Evolutionary conservation across 2,329 filamentous ascomycete genomes (phyloP), one percentile per base, ranked within the genome.

Genomic region (Neofusicoccum sp.): DNA sequence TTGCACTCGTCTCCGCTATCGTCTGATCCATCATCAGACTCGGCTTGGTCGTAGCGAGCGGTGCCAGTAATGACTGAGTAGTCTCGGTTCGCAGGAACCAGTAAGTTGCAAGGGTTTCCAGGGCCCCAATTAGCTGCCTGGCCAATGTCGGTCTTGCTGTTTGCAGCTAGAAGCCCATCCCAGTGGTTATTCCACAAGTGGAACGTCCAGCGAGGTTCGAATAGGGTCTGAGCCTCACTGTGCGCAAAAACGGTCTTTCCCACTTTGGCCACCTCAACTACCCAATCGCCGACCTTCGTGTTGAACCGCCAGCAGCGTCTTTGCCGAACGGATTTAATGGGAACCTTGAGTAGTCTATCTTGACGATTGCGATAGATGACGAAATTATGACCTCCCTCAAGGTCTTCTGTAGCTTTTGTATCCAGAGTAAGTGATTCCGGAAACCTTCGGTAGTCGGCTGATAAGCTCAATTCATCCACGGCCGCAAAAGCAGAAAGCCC

Each of bases 271-370:
- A 48, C 43, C 14, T 61, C 59, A 3, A 43, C 34, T 4, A 31
- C 33, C 59, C 59, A 61, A 6, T 57, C 49, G 9, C 41, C 49
- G 1, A n/a, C 40, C 12, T 26, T n/a, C 2, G 58, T 54, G 16
- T 61, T 45, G n/a, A 61, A 49, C 3, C 49, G 41, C 59, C 59
- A 57, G 8, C 43, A 20, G 8, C 59, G 49, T 24, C 20, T 61
- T 12, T 61, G 49, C 1, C 31, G 38, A 9, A 61, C 49, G 6
- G 48, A 40, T 1, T 41, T 45, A 33, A 61, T 16, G 5, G 49
- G 49, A 16, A 49, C 20, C 2, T 33, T 26, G 8, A 53, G 16
- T 3, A 34, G 3, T 33, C 54, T 20, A n/a, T 58, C 41, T 6
- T 20, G 2, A 11, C 38, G 8, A 2, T 12, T 58, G 0, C 34